A percentile compares a stretch with the other conserved stretches of the same genome.
These are phyloP conservation scores for Aspergillus niger DNA, from an alignment of 2,329 filamentous ascomycete species.

Conservation along the genomic window DNA sequence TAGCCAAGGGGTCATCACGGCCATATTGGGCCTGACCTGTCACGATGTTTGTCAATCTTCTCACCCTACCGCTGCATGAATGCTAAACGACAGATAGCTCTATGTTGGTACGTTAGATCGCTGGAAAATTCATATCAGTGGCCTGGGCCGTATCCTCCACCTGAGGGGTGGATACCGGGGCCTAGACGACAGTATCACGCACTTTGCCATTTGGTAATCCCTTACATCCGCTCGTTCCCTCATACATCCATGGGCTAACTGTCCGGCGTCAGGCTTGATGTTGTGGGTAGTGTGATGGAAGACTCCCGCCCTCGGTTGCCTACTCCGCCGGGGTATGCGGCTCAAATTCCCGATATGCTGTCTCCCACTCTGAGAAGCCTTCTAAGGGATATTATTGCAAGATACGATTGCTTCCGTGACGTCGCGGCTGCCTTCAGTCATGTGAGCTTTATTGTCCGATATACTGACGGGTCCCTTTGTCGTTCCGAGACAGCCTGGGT, in stretches of 20 bases:
- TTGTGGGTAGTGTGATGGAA: not conserved
- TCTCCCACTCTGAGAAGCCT: not conserved
- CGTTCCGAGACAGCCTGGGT: not conserved
- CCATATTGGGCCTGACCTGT: constrained; percentile 1
- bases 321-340: not conserved
- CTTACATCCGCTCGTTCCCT: not conserved
- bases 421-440: not conserved
- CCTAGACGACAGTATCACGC: constrained; percentile 7
- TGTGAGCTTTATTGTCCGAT: not conserved
- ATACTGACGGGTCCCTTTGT: not conserved
- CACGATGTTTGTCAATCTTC: not conserved
- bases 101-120: constrained; percentile 25
- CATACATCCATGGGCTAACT: not conserved
- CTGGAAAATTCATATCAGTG: constrained; percentile 24
- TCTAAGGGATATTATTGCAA: not conserved
- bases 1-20: constrained; percentile 14
- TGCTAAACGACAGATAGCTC: not conserved
- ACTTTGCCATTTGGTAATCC: not conserved
- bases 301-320: not conserved
- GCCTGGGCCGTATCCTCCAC: constrained; percentile 21
- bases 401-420: not conserved
- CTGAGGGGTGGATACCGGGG: constrained; percentile 21
- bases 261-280: not conserved
- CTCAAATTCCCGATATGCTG: not conserved
- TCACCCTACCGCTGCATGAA: too few species aligned